Conservation (phyloP, 2,329 filamentous ascomycete species). For the Mycocentrospora acerina region DNA sequence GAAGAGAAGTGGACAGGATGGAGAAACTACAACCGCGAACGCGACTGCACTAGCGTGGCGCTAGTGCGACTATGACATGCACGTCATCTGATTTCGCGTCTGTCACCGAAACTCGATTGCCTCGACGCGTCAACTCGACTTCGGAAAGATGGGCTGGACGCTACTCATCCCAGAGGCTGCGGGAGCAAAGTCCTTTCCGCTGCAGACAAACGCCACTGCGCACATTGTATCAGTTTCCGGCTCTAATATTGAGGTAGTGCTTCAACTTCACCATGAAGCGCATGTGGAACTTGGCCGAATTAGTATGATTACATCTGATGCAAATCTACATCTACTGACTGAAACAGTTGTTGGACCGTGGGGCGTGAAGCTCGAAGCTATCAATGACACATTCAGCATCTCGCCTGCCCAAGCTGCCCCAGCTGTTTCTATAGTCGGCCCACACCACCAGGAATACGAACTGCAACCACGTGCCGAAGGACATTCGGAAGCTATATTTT, state of each 20-base stretch:
- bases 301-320: constrained; percentile 11
- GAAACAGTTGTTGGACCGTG: constrained; percentile 18
- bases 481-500: constrained; percentile 26
- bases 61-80: constrained; percentile 6
- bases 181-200: neutral
- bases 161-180: constrained; percentile 2
- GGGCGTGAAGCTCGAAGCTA: constrained; percentile 30
- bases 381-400: constrained; percentile 18
- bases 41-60: constrained; percentile 1
- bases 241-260: constrained; percentile 3
- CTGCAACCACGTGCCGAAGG: constrained; percentile 17
- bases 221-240: constrained; percentile 4
- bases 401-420: constrained; percentile 9
- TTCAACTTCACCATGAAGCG: neutral
- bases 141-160: constrained; percentile 18
- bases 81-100: constrained; percentile 7
- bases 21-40: too few relatives aligned
- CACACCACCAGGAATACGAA: constrained; percentile 15
- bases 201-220: constrained; percentile 6
- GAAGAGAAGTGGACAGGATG: too few relatives aligned
- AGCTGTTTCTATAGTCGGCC: constrained; percentile 1
- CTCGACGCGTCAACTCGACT: constrained; percentile 18
- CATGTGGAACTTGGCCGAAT: constrained; percentile 19
- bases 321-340: neutral
- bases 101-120: constrained; percentile 4